phyloP scores from a whole-genome alignment of 2,329 filamentous ascomycete species.

The Byssothecium circinans region DNA sequence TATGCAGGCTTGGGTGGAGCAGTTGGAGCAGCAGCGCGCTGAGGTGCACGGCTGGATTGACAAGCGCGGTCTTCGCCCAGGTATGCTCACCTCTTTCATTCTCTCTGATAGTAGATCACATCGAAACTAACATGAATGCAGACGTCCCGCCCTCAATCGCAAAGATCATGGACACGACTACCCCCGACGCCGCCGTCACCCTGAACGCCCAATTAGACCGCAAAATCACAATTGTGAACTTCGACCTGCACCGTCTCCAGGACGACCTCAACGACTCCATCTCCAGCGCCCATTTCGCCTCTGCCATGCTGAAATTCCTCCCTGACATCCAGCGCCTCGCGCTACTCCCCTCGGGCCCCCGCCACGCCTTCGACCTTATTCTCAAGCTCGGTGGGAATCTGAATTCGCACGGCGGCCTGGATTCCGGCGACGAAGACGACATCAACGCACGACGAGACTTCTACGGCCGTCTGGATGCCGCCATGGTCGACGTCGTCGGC shows the following conservation, averaged over 20 bases:
- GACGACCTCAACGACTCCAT: conserved; percentile 59
- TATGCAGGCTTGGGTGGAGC: conserved; percentile 53
- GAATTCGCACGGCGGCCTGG: conserved; percentile 57
- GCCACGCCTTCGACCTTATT: conserved; percentile 56
- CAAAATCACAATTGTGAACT: conserved; percentile 61
- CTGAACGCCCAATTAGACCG: conserved; percentile 60
- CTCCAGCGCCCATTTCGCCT: conserved; percentile 55
- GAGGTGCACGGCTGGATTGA: conserved; percentile 60
- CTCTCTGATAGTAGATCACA: too few relatives aligned
- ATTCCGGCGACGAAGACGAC: conserved; percentile 52
- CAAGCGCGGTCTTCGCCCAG: conserved; percentile 56
- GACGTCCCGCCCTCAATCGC: conserved; percentile 57
- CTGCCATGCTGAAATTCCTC: conserved; percentile 58
- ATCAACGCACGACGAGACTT: conserved; percentile 53
- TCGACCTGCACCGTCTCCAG: conserved; percentile 58
- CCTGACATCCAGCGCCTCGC: conserved; percentile 56
- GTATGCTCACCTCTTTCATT: conserved; percentile 37
- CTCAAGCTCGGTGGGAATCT: conserved; percentile 60
- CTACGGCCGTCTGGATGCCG: conserved; percentile 52
- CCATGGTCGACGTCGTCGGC: conserved; percentile 57
- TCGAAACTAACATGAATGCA: conserved; percentile 31
- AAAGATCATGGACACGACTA: conserved; percentile 55
- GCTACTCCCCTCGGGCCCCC: conserved; percentile 51
- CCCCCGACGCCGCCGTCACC: conserved; percentile 52
- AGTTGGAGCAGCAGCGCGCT: conserved; percentile 54